These are phyloP conservation scores for Cladosporium sp. DNA, from an alignment of 2,329 filamentous ascomycete genomes.

Conservation along the genomic window DNA sequence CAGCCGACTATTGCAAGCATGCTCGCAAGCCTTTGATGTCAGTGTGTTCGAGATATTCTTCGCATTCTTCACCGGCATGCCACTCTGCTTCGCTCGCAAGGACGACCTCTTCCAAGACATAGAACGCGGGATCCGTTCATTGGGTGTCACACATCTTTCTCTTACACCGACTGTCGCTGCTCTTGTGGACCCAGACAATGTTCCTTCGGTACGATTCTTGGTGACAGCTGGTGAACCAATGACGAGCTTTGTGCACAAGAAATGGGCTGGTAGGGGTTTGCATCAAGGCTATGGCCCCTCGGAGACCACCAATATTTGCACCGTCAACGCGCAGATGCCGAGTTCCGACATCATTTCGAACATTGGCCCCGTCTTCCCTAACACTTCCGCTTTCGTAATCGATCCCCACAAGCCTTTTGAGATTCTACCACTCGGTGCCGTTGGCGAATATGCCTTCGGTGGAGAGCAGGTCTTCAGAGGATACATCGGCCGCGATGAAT, in stretches of 20 bases:
- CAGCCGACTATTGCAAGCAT: slow-evolving; percentile 72
- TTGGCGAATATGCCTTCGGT: slow-evolving; percentile 83
- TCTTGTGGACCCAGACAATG: slow-evolving; percentile 63
- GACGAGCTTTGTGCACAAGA: slow-evolving; percentile 63
- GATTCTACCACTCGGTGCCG: slow-evolving; percentile 62
- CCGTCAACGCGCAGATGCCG: slow-evolving; percentile 60
- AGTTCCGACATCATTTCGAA: slow-evolving; percentile 62
- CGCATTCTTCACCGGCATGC: slow-evolving; percentile 72
- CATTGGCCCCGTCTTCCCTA: slow-evolving; percentile 69
- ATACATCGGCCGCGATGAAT: slow-evolving; percentile 62
- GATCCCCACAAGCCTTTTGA: slow-evolving; percentile 41
- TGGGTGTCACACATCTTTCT: slow-evolving; percentile 73
- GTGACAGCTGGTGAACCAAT: slow-evolving; percentile 79
- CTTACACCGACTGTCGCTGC: slow-evolving; percentile 82
- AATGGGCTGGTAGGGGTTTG: slow-evolving; percentile 64
- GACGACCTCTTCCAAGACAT: slow-evolving; percentile 71
- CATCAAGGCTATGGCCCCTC: slow-evolving; percentile 82
- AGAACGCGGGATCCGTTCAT: slow-evolving; percentile 58
- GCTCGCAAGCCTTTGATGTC: slow-evolving; percentile 79
- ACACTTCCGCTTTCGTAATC: slow-evolving; percentile 70
- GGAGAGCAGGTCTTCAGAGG: slow-evolving; percentile 74
- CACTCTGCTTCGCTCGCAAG: slow-evolving; percentile 70
- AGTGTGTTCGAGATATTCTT: slow-evolving; percentile 91
- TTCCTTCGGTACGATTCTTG: slow-evolving; percentile 69
- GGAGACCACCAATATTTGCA: slow-evolving; percentile 85